phyloP scores from a whole-genome alignment of 257 asterid species.

The Ophiorrhiza pumila region DNA sequence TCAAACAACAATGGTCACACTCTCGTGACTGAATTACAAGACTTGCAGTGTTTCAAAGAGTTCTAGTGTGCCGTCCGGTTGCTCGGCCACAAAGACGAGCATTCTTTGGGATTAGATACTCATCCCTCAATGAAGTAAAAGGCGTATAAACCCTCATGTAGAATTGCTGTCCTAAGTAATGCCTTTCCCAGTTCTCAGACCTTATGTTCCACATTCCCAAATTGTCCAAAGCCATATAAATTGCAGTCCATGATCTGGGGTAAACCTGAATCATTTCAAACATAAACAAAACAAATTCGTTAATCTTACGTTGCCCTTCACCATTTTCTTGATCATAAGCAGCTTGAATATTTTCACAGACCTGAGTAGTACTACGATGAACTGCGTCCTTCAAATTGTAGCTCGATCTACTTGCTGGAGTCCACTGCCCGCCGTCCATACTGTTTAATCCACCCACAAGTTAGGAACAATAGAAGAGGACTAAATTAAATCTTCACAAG shows the following conservation, averaged over 20 bases:
- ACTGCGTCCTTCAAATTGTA: conserved; percentile 82
- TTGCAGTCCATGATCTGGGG: conserved; percentile 85
- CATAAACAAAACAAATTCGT: background rate
- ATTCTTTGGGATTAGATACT: conserved; percentile 76
- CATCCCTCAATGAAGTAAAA: conserved; percentile 67
- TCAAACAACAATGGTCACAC: conserved; percentile 50
- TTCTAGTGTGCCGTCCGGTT: conserved; percentile 66
- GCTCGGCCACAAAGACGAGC: conserved; percentile 90
- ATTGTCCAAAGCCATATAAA: conserved; percentile 79
- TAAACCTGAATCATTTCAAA: conserved; percentile 56
- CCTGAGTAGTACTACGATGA: conserved; percentile 82
- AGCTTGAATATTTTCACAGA: conserved; percentile 10
- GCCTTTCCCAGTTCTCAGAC: conserved; percentile 91
- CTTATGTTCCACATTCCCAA: conserved; percentile 96
- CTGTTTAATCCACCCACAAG: conserved; percentile 32
- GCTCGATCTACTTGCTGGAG: conserved; percentile 48
- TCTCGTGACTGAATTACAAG: conserved; percentile 53
- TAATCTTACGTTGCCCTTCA: background rate
- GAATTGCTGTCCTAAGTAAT: conserved; percentile 86
- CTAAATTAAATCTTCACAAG: background rate
- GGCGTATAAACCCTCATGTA: conserved; percentile 70
- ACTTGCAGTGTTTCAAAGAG: conserved; percentile 35
- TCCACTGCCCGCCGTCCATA: conserved; percentile 94
- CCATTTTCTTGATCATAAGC: background rate
- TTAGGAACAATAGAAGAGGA: conserved; percentile 12